A percentile compares a stretch with the other conserved stretches of the same genome.
phyloP scores from a whole-genome alignment of 371 early-diverging fungal species.

The Blakeslea trispora region DNA sequence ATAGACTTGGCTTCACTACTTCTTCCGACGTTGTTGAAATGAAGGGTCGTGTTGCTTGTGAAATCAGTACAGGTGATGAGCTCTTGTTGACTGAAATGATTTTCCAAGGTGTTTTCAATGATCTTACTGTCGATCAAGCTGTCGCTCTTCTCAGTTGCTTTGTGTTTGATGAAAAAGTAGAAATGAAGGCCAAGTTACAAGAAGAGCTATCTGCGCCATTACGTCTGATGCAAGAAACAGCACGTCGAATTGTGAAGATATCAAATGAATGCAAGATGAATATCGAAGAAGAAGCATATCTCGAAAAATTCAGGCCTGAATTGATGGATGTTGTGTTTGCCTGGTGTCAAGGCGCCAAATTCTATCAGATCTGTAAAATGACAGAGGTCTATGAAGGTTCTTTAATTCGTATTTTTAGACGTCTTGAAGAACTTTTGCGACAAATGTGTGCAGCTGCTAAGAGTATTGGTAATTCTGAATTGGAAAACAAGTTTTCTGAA shows the following conservation, averaged over 20 bases:
- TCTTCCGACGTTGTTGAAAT: conserved; percentile 87
- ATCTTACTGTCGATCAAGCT: conserved; percentile 87
- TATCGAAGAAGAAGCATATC: conserved; percentile 82
- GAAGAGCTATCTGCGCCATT: conserved; percentile 85
- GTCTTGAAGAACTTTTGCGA: conserved; percentile 96
- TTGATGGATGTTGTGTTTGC: conserved; percentile 98
- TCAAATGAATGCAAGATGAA: conserved; percentile 87
- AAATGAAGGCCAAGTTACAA: conserved; percentile 37
- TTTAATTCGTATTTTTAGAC: conserved; percentile 93
- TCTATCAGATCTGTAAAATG: conserved; percentile 95
- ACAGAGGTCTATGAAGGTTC: conserved; percentile 98
- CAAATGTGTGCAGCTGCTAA: conserved; percentile 96
- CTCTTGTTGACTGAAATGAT: conserved; percentile 98
- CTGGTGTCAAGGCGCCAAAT: conserved; percentile 96
- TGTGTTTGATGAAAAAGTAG: conserved; percentile 88
- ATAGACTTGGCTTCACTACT: conserved; percentile 82
- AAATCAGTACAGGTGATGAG: conserved; percentile 98
- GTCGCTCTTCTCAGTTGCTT: conserved; percentile 95
- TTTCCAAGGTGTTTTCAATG: conserved; percentile 97
- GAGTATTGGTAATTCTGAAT: conserved; percentile 96
- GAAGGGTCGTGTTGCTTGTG: conserved; percentile 99
- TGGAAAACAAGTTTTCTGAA: conserved; percentile 97
- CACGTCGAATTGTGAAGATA: conserved; percentile 85
- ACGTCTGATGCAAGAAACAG: conserved; percentile 84
- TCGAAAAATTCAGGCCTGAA: conserved; percentile 82